Evolutionary conservation across 139 green algal genomes (phyloP).

Genomic region (Ettlia oleoabundans): DNA sequence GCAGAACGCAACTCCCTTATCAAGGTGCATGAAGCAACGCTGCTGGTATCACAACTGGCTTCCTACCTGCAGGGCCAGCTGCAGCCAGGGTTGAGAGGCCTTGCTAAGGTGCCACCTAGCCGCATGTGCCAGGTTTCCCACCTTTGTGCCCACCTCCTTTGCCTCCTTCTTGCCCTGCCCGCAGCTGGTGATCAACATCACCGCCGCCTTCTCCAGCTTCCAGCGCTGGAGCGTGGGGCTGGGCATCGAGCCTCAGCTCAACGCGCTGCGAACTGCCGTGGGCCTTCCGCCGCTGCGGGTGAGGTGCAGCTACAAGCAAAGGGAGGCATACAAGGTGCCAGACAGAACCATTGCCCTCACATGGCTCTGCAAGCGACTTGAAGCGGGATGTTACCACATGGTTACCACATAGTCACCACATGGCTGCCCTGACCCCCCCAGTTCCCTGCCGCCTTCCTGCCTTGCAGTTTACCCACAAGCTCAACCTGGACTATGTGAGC

Average conservation of each 20-base stretch:
- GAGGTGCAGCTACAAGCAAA: neutral
- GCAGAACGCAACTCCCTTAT: conserved; percentile 60
- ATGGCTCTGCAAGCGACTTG: too few relatives aligned
- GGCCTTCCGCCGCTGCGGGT: conserved; percentile 29
- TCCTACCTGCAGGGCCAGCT: neutral
- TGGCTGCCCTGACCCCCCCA: too few relatives aligned
- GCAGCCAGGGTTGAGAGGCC: neutral
- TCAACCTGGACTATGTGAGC: conserved; percentile 58
- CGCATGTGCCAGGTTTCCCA: neutral
- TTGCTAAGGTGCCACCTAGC: too few relatives aligned
- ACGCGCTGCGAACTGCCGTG: conserved; percentile 34
- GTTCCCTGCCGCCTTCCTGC: too few relatives aligned
- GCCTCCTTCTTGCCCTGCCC: neutral
- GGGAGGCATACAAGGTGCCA: too few relatives aligned
- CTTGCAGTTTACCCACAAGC: neutral
- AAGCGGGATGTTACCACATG: too few relatives aligned
- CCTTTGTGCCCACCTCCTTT: neutral
- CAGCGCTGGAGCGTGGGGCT: conserved; percentile 60
- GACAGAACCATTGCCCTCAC: neutral
- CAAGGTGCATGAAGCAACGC: conserved; percentile 45
- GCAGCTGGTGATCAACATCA: conserved; percentile 57
- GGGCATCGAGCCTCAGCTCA: conserved; percentile 61
- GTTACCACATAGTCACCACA: too few relatives aligned
- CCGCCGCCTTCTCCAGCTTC: conserved; percentile 46
- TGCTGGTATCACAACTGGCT: neutral